Evolutionary conservation across 1,284 basidiomycete species (phyloP).

Genomic region (Leccinum ambiguum): DNA sequence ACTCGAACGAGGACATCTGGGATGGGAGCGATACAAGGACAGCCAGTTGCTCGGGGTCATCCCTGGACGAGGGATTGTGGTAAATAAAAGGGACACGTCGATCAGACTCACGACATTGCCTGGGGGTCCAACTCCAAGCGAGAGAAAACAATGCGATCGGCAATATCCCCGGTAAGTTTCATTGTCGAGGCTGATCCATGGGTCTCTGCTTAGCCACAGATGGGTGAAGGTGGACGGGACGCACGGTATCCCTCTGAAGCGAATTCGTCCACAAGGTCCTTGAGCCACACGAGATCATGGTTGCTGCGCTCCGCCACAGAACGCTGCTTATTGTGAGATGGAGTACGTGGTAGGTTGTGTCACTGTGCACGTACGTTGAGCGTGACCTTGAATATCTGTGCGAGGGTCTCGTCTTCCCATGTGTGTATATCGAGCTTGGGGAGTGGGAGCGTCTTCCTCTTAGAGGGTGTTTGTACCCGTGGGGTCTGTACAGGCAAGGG

Average conservation of each 20-base stretch:
- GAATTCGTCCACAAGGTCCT: slow-evolving; percentile 73
- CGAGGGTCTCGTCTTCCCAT: slow-evolving; percentile 79
- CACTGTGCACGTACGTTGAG: slow-evolving; percentile 56
- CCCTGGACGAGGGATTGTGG: slow-evolving; percentile 41
- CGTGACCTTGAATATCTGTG: slow-evolving; percentile 74
- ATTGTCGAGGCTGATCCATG: slow-evolving; percentile 30
- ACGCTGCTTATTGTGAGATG: slow-evolving; percentile 44
- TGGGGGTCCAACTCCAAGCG: slow-evolving; percentile 83
- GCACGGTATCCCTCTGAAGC: slow-evolving; percentile 60
- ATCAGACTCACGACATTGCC: slow-evolving; percentile 63
- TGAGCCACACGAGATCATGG: slow-evolving; percentile 84
- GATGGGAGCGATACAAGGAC: slow-evolving; percentile 79
- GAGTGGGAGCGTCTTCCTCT: slow-evolving; percentile 45
- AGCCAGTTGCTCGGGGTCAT: slow-evolving; percentile 79
- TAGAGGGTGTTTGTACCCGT: slow-evolving; percentile 34
- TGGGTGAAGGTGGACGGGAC: slow-evolving; percentile 26
- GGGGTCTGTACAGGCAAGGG: slow-evolving; percentile 13
- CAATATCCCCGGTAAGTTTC: slow-evolving; percentile 54
- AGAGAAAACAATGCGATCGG: slow-evolving; percentile 84
- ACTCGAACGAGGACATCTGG: slow-evolving; percentile 87
- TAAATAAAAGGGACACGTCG: not conserved
- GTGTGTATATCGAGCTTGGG: slow-evolving; percentile 52
- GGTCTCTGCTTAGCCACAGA: slow-evolving; percentile 7
- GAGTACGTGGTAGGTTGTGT: not conserved
- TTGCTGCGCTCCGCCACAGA: slow-evolving; percentile 66